These are phyloP conservation scores for Chrysanthemum makinoi DNA, from an alignment of 129 eudicot genomes.

Conservation along the genomic window DNA sequence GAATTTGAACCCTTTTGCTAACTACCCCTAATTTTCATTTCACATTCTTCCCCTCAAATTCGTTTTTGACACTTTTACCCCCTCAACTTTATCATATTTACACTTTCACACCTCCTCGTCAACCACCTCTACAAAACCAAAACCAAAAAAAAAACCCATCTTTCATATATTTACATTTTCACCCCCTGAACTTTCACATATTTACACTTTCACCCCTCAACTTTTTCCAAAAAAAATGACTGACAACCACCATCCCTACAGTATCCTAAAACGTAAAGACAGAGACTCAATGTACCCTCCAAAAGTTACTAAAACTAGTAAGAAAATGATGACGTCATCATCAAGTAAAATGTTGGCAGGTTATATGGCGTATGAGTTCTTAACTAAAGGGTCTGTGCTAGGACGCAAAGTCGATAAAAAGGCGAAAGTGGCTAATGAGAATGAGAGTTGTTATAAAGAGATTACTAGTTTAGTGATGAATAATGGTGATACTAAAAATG, in stretches of 20 bases:
- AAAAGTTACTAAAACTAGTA: neutral
- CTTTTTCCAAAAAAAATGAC: too few relatives aligned
- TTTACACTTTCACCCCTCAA: conserved; percentile 8
- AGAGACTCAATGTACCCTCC: too few relatives aligned
- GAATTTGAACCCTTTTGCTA: neutral
- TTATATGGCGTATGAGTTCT: conserved; percentile 63
- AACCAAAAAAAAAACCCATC: too few relatives aligned
- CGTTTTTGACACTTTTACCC: conserved; percentile 16
- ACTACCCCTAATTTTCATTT: neutral
- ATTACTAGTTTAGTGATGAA: conserved; percentile 42
- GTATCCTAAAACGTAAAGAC: too few relatives aligned
- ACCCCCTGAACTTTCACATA: conserved; percentile 1
- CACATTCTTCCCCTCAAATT: too few relatives aligned
- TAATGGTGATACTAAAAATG: neutral
- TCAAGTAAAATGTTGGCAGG: conserved; percentile 60
- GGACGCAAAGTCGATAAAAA: conserved; percentile 20
- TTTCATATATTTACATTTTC: too few relatives aligned
- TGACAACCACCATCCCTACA: too few relatives aligned
- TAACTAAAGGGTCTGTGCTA: conserved; percentile 51
- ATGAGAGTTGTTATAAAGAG: conserved; percentile 47
- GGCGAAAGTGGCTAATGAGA: neutral
- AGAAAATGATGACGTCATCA: neutral
- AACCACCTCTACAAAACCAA: too few relatives aligned
- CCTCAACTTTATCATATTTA: neutral
- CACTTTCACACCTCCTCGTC: conserved; percentile 16